Evolutionary conservation across 805 yeast genomes (phyloP).

Genomic region (Ogataea neopini): DNA sequence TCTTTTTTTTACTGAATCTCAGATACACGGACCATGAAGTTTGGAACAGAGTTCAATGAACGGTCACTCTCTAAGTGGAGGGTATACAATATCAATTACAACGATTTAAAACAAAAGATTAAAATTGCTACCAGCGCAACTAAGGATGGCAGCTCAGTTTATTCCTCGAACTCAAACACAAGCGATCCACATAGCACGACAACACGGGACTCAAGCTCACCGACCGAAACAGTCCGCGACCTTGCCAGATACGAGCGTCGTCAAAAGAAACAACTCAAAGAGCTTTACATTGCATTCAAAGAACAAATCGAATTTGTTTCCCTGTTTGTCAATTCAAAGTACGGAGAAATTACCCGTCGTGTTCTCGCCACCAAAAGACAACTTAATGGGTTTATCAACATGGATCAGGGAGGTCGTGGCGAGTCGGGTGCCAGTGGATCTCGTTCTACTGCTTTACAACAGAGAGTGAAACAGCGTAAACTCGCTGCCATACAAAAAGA

Average conservation of each 20-base stretch:
- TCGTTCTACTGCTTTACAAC: constrained; percentile 11
- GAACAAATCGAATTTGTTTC: constrained; percentile 62
- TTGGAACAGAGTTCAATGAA: constrained; percentile 72
- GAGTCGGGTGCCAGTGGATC: background rate
- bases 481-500: constrained; percentile 35
- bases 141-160: constrained; percentile 14
- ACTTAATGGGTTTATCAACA: constrained; percentile 29
- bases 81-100: constrained; percentile 79
- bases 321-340: constrained; percentile 65
- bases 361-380: constrained; percentile 30
- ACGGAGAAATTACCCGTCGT: constrained; percentile 65
- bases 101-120: constrained; percentile 68
- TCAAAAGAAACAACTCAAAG: constrained; percentile 28
- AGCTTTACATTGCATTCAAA: constrained; percentile 45
- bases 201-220: background rate
- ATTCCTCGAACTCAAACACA: constrained; percentile 20
- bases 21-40: constrained; percentile 59
- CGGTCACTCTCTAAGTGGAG: constrained; percentile 89
- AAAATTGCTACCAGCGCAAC: constrained; percentile 50
- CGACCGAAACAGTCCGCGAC: background rate
- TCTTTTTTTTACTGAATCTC: background rate
- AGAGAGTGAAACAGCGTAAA: constrained; percentile 26
- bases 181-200: constrained; percentile 11
- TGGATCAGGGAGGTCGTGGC: constrained; percentile 6
- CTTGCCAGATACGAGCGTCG: constrained; percentile 16